These are phyloP conservation scores for Aspergillus awamori DNA, from an alignment of 2,329 filamentous ascomycete species.

Conservation along the genomic window DNA sequence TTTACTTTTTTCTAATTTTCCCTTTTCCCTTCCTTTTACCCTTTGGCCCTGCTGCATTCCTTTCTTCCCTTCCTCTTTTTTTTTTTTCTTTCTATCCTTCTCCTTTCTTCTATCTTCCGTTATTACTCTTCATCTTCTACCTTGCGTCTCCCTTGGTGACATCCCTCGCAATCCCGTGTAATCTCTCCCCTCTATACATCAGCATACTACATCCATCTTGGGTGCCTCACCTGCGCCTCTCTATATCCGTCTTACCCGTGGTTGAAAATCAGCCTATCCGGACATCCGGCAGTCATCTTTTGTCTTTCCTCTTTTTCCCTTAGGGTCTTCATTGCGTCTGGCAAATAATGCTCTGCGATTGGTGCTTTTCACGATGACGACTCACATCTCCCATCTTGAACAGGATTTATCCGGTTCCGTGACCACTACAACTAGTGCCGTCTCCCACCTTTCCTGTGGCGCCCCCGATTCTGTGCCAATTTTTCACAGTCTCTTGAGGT, in stretches of 20 bases:
- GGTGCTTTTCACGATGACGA: constrained; percentile 30
- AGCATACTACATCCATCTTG: background rate
- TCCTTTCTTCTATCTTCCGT: constrained; percentile 1
- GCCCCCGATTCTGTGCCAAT: constrained; percentile 24
- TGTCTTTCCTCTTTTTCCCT: background rate
- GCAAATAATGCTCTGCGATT: constrained; percentile 23
- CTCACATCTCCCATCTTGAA: constrained; percentile 33
- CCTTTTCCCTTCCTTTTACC: constrained; percentile 7
- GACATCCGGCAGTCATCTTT: background rate
- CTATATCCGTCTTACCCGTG: constrained; percentile 10
- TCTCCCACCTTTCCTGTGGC: constrained; percentile 25
- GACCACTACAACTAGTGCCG: constrained; percentile 21
- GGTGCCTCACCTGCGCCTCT: background rate
- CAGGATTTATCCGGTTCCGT: constrained; percentile 33
- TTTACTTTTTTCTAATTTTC: constrained; percentile 6
- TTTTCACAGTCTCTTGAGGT: constrained; percentile 28
- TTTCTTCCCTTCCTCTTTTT: constrained; percentile 6
- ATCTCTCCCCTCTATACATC: background rate
- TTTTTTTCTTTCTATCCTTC: constrained; percentile 3
- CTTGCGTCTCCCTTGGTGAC: constrained; percentile 9
- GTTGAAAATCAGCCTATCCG: background rate
- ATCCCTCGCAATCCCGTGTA: constrained; percentile 2
- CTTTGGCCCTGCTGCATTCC: background rate
- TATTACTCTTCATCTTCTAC: constrained; percentile 8
- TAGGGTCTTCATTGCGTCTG: background rate